Conservation (phyloP, 1,139 yeast species). For the Kodamaea plutei region DNA sequence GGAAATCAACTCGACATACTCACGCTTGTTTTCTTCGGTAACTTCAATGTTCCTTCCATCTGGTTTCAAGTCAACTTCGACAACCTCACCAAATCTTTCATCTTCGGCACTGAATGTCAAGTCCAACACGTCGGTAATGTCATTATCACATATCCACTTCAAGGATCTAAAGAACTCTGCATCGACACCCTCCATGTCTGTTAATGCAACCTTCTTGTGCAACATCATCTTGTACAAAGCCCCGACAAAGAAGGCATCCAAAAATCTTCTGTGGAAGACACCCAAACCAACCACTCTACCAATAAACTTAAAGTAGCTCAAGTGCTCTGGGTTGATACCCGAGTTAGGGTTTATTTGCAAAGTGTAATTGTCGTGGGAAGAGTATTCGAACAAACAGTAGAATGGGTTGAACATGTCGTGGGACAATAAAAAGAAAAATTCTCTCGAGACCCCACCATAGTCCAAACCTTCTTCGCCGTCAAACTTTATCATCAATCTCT, state of each 20-base stretch:
- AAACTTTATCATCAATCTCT: conserved; percentile 94
- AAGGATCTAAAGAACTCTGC: conserved; percentile 92
- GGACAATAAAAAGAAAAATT: conserved; percentile 89
- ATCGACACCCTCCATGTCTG: conserved; percentile 98
- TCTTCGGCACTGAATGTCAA: conserved; percentile 93
- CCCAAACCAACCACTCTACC: conserved; percentile 98
- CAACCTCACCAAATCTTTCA: conserved; percentile 92
- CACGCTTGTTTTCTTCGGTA: conserved; percentile 90
- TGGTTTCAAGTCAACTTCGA: conserved; percentile 85
- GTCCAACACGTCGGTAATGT: conserved; percentile 76
- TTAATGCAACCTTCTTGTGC: conserved; percentile 87
- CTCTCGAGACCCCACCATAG: conserved; percentile 98
- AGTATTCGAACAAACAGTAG: conserved; percentile 93
- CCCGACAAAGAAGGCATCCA: conserved; percentile 97
- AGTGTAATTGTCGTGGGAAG: conserved; percentile 97
- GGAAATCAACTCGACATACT: conserved; percentile 89
- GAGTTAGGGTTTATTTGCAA: conserved; percentile 96
- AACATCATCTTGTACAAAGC: conserved; percentile 98
- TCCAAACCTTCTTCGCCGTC: conserved; percentile 99
- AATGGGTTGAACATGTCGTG: conserved; percentile 99
- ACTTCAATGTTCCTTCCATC: conserved; percentile 87
- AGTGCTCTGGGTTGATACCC: conserved; percentile 96
- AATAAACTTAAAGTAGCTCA: conserved; percentile 94
- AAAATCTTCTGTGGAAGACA: conserved; percentile 94
- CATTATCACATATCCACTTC: conserved; percentile 94